Evolutionary conservation across 2,329 filamentous ascomycete genomes (phyloP).

Genomic region (Pseudogymnoascus sp.): DNA sequence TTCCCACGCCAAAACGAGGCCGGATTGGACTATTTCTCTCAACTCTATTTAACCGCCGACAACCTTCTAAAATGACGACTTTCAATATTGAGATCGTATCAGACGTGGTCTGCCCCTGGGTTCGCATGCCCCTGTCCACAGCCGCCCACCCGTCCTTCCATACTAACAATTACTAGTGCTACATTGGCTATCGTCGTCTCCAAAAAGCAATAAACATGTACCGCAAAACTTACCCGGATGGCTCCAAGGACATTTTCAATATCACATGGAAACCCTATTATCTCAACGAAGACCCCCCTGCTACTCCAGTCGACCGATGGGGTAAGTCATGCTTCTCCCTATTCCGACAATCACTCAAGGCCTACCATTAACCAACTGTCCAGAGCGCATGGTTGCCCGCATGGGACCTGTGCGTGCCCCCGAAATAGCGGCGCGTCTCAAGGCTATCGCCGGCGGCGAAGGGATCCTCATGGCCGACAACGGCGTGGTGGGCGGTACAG

Average conservation of each 20-base stretch:
- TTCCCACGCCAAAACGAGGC: neutral
- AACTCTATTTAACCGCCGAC: neutral
- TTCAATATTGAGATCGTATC: conserved; percentile 71
- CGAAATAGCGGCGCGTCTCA: neutral
- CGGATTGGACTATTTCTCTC: neutral
- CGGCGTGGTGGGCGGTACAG: neutral
- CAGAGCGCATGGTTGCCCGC: neutral
- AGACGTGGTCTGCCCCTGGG: conserved; percentile 71
- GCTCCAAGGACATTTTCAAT: conserved; percentile 58
- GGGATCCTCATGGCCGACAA: neutral
- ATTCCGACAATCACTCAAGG: neutral
- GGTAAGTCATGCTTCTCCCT: neutral
- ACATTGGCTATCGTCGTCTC: conserved; percentile 70
- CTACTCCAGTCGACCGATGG: neutral
- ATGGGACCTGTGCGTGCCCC: neutral
- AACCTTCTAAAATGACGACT: conserved; percentile 50
- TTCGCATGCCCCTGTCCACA: neutral
- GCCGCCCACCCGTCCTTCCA: neutral
- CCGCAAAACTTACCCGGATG: conserved; percentile 49
- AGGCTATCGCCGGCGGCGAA: neutral
- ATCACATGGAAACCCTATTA: conserved; percentile 75
- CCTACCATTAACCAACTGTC: neutral
- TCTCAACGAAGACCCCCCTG: conserved; percentile 42
- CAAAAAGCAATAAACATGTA: conserved; percentile 62
- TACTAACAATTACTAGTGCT: conserved; percentile 40